phyloP scores from a whole-genome alignment of 768 basidiomycete genomes.

The Floccularia luteovirens region DNA sequence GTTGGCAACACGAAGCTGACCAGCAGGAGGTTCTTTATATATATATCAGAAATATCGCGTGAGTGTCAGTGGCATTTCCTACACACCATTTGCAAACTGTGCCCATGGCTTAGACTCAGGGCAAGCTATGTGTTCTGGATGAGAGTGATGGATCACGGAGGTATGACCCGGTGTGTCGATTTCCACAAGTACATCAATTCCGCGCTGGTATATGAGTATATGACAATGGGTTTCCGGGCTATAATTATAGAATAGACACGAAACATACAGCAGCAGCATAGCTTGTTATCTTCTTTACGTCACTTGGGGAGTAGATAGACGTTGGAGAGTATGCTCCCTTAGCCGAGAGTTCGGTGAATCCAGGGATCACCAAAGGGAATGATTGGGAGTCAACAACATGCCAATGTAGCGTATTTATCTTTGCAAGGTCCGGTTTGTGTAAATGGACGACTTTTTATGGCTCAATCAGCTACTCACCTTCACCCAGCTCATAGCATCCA shows the following conservation, averaged over 20 bases:
- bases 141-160: conserved; percentile 49
- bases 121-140: conserved; percentile 77
- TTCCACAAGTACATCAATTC: conserved; percentile 70
- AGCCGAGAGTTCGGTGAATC: conserved; percentile 49
- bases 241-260: background rate
- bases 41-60: background rate
- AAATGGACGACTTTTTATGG: background rate
- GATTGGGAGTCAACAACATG: conserved; percentile 78
- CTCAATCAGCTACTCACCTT: conserved; percentile 33
- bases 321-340: conserved; percentile 61
- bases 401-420: conserved; percentile 81
- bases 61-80: background rate
- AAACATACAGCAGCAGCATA: conserved; percentile 65
- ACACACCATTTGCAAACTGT: conserved; percentile 44
- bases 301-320: conserved; percentile 43
- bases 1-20: conserved; percentile 71
- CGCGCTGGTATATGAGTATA: conserved; percentile 33
- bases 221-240: background rate
- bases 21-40: conserved; percentile 65
- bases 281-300: conserved; percentile 51
- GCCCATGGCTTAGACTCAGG: conserved; percentile 50
- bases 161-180: conserved; percentile 87
- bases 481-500: conserved; percentile 75
- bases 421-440: background rate
- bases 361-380: conserved; percentile 64